These are phyloP conservation scores for Golubevia pallescens DNA, from an alignment of 1,284 basidiomycete species.

Conservation along the genomic window DNA sequence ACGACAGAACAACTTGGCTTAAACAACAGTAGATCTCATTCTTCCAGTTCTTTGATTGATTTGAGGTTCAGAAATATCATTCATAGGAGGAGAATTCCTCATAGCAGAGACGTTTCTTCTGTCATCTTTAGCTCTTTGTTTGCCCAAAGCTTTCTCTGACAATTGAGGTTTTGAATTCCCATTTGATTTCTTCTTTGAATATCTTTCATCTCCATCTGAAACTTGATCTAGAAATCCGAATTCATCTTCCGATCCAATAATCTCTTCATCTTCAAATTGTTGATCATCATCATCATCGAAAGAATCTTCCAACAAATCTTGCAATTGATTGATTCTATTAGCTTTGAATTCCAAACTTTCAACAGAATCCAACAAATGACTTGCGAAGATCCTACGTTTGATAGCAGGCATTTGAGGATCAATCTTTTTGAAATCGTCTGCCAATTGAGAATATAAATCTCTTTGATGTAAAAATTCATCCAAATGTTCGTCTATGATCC, in stretches of 20 bases:
- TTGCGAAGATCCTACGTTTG: conserved; percentile 41
- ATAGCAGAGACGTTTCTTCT: too few species aligned
- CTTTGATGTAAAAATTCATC: conserved; percentile 56
- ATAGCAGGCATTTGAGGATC: conserved; percentile 35
- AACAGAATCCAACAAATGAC: conserved; percentile 53
- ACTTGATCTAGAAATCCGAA: background rate
- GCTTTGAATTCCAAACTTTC: conserved; percentile 52
- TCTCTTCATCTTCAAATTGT: too few species aligned
- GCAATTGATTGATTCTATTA: conserved; percentile 39
- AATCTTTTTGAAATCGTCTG: conserved; percentile 54
- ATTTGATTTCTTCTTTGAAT: background rate
- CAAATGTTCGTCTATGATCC: conserved; percentile 34
- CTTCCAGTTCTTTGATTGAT: too few species aligned
- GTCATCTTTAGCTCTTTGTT: too few species aligned
- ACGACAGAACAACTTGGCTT: too few species aligned
- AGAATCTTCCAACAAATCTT: conserved; percentile 2
- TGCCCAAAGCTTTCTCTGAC: too few species aligned
- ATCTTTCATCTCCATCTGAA: background rate
- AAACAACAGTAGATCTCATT: too few species aligned
- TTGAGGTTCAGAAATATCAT: too few species aligned
- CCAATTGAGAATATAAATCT: conserved; percentile 52
- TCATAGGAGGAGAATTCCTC: too few species aligned
- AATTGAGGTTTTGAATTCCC: too few species aligned
- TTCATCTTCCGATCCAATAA: background rate
- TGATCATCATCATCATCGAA: background rate